A percentile compares a stretch with the other conserved stretches of the same genome.
Evolutionary conservation across 2,329 filamentous ascomycete species (phyloP).

Genomic region (Sporothrix curviconia): DNA sequence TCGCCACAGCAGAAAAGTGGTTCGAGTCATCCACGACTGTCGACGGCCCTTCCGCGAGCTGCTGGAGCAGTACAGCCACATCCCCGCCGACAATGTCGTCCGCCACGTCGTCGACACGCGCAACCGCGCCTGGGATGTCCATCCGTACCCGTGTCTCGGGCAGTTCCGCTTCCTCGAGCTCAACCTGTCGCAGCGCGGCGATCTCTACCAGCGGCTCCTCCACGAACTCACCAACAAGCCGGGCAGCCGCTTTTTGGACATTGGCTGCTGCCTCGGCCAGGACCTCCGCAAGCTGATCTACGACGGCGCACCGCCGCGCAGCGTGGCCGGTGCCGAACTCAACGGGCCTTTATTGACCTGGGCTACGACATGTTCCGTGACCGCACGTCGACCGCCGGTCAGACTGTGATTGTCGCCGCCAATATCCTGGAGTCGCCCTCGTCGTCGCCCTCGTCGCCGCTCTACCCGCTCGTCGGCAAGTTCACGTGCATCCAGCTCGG

Average conservation of each 20-base stretch:
- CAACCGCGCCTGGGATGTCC: constrained; percentile 22
- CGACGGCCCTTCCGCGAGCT: constrained; percentile 11
- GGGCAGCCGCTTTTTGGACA: constrained; percentile 31
- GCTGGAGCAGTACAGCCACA: constrained; percentile 18
- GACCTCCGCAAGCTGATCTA: constrained; percentile 35
- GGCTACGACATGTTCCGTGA: constrained; percentile 38
- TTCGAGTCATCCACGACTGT: constrained; percentile 9
- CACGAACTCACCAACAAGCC: constrained; percentile 18
- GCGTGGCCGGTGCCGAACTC: constrained; percentile 31
- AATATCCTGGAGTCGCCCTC: constrained; percentile 31
- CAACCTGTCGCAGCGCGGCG: constrained; percentile 27
- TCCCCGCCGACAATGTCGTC: constrained; percentile 14
- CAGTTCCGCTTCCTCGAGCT: constrained; percentile 37
- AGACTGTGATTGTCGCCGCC: constrained; percentile 22
- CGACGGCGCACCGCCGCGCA: constrained; percentile 27
- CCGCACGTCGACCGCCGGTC: constrained; percentile 21
- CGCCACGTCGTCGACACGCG: constrained; percentile 18
- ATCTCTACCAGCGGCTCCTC: constrained; percentile 26
- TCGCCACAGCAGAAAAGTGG: constrained; percentile 8
- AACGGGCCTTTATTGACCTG: constrained; percentile 32
- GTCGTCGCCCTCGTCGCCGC: constrained; percentile 21
- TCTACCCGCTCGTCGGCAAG: constrained; percentile 25
- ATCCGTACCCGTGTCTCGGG: constrained; percentile 38
- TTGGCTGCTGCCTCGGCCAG: constrained; percentile 38
- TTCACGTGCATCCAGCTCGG: constrained; percentile 30